phyloP scores from a whole-genome alignment of 345 rosid genomes.

The Kandelia obovata region DNA sequence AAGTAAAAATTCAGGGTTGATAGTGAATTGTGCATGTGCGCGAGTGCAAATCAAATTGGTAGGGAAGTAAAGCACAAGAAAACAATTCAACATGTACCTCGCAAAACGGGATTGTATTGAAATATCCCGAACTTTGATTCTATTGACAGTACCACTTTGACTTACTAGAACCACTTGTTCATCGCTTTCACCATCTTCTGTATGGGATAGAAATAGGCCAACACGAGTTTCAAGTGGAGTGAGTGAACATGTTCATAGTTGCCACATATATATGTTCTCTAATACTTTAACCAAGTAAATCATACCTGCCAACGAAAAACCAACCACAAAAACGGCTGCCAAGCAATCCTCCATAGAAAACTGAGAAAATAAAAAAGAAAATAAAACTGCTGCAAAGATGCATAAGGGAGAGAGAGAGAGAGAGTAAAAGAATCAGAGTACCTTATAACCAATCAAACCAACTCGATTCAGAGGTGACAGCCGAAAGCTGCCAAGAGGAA shows the following conservation, averaged over 20 bases:
- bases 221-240: background rate
- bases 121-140: slow-evolving; percentile 88
- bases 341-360: slow-evolving; percentile 68
- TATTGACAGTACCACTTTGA: slow-evolving; percentile 85
- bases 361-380: slow-evolving; percentile 30
- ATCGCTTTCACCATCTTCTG: slow-evolving; percentile 88
- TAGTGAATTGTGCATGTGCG: background rate
- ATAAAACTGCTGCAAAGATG: background rate
- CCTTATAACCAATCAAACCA: slow-evolving; percentile 86
- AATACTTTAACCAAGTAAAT: slow-evolving; percentile 1
- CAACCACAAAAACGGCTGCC: slow-evolving; percentile 88
- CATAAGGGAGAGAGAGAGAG: slow-evolving; percentile 1
- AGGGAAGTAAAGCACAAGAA: background rate
- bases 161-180: slow-evolving; percentile 94
- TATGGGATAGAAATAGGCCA: slow-evolving; percentile 5
- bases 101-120: slow-evolving; percentile 88
- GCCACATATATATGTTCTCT: background rate
- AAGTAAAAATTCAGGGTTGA: background rate
- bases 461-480: slow-evolving; percentile 59
- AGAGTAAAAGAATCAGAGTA: slow-evolving; percentile 19
- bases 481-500: slow-evolving; percentile 74
- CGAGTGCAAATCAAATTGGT: background rate
- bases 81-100: slow-evolving; percentile 37
- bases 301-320: slow-evolving; percentile 77
- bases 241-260: background rate